phyloP scores from a whole-genome alignment of 176 grass and related monocot genomes.

The Ananas comosus region DNA sequence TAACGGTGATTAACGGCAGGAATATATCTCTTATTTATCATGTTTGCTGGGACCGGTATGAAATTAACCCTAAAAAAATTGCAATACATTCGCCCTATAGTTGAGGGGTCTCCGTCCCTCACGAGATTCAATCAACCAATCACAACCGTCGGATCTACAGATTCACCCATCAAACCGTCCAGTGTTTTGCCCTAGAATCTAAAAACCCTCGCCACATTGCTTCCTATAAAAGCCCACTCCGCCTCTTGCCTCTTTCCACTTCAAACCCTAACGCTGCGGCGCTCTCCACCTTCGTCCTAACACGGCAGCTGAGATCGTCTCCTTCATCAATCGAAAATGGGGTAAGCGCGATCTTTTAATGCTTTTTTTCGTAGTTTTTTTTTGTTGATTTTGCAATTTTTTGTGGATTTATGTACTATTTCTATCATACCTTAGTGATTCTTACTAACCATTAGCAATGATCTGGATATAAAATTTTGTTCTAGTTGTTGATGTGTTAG shows the following conservation, averaged over 20 bases:
- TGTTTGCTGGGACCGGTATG: too few relatives aligned
- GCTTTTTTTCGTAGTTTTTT: not conserved
- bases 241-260: not conserved
- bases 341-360: not conserved
- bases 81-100: too few relatives aligned
- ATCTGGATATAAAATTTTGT: not conserved
- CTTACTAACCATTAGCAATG: too few relatives aligned
- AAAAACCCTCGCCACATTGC: not conserved
- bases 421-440: too few relatives aligned
- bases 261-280: not conserved
- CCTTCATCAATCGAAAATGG: not conserved
- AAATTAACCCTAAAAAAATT: too few relatives aligned
- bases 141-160: not conserved
- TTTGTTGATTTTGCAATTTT: not conserved
- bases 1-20: too few relatives aligned
- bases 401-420: too few relatives aligned
- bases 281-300: not conserved
- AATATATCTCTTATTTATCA: too few relatives aligned
- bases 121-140: not conserved
- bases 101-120: too few relatives aligned
- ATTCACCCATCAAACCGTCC: not conserved
- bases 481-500: not conserved
- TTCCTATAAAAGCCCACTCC: too few relatives aligned
- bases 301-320: not conserved
- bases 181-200: not conserved